These are phyloP conservation scores for Neonectria sp. DNA, from an alignment of 2,329 filamentous ascomycete species.

Conservation along the genomic window DNA sequence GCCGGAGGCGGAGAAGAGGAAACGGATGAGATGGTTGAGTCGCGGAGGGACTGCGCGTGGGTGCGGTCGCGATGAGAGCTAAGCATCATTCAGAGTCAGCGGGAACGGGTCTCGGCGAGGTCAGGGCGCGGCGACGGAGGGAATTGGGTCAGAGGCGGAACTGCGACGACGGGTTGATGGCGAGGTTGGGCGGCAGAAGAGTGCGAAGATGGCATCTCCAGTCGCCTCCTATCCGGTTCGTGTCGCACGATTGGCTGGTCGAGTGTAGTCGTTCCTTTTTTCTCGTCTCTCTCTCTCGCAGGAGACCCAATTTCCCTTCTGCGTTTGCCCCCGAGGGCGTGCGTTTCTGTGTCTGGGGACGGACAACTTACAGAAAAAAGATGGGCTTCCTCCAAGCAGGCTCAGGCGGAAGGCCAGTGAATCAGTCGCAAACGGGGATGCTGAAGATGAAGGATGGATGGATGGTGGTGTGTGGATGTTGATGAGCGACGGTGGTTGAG, in stretches of 20 bases:
- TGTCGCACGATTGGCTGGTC: constrained; percentile 30
- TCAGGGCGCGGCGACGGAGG: constrained; percentile 23
- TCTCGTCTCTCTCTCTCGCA: constrained; percentile 29
- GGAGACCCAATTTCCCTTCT: constrained; percentile 25
- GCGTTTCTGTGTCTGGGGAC: constrained; percentile 24
- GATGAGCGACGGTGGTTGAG: constrained; percentile 43
- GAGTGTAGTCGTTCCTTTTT: constrained; percentile 34
- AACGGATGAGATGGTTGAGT: constrained; percentile 31
- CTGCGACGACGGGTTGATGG: constrained; percentile 15
- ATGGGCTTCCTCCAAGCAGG: constrained; percentile 42
- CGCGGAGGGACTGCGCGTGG: constrained; percentile 33
- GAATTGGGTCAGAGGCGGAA: constrained; percentile 19
- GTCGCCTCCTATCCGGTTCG: constrained; percentile 32
- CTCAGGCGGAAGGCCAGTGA: constrained; percentile 36
- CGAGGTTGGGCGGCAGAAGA: constrained; percentile 17
- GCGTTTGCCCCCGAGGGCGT: constrained; percentile 27
- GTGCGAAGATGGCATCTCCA: constrained; percentile 21
- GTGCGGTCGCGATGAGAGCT: constrained; percentile 37
- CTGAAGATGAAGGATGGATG: constrained; percentile 40
- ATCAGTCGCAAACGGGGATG: constrained; percentile 39
- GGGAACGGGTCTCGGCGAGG: constrained; percentile 12
- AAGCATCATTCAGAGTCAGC: constrained; percentile 37
- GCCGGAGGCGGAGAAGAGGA: constrained; percentile 32
- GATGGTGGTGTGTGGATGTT: constrained; percentile 29
- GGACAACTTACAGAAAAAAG: constrained; percentile 44